Evolutionary conservation across 257 asterid species (phyloP).

Genomic region (Jacaranda mimosifolia): DNA sequence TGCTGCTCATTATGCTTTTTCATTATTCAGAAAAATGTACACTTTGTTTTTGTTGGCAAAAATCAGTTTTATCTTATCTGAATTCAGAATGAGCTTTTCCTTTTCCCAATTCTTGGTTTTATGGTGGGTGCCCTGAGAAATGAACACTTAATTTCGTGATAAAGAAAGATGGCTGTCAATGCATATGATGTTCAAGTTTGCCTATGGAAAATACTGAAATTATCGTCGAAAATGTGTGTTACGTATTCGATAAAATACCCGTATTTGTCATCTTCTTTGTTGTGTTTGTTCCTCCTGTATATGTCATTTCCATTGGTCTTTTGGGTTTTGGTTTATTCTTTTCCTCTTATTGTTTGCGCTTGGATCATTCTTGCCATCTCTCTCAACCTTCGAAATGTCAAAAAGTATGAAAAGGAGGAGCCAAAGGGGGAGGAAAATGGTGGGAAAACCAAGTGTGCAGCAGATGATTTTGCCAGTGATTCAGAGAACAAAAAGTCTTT

Average conservation of each 20-base stretch:
- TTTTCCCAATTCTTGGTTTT: constrained; percentile 16
- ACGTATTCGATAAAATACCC: constrained; percentile 50
- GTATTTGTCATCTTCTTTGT: constrained; percentile 44
- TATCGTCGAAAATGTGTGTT: constrained; percentile 43
- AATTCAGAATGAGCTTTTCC: constrained; percentile 10
- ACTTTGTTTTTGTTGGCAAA: neutral
- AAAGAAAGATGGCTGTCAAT: constrained; percentile 55
- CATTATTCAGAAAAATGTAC: constrained; percentile 25
- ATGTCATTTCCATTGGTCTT: constrained; percentile 56
- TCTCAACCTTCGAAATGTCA: constrained; percentile 24
- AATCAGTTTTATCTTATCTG: neutral
- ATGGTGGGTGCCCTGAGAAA: constrained; percentile 6
- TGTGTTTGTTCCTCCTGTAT: constrained; percentile 53
- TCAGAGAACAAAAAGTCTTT: constrained; percentile 36
- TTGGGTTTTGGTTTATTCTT: constrained; percentile 60
- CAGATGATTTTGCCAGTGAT: constrained; percentile 20
- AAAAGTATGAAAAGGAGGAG: constrained; percentile 23
- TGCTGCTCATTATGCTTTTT: neutral
- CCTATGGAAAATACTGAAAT: constrained; percentile 43
- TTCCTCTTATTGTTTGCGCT: constrained; percentile 44
- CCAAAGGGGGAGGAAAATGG: constrained; percentile 23
- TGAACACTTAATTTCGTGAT: neutral
- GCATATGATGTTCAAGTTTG: constrained; percentile 54
- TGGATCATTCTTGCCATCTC: constrained; percentile 39
- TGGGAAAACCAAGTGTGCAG: constrained; percentile 7